Conservation (phyloP, 139 green algal genomes). For the Ulvella scutata region DNA sequence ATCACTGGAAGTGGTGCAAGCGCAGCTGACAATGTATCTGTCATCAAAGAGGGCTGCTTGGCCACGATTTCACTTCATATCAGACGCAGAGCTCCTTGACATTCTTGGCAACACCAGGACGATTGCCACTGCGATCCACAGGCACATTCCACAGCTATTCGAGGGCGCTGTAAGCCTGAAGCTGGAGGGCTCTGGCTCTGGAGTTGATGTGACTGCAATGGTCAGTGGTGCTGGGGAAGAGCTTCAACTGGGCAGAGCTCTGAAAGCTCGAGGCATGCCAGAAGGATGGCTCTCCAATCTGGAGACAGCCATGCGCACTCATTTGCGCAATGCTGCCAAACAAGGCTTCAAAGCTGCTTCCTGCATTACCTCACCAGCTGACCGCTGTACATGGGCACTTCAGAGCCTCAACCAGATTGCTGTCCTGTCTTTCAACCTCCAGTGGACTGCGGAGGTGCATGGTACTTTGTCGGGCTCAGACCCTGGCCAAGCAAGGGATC, state of each 20-base stretch:
- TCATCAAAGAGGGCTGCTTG: conserved; percentile 7
- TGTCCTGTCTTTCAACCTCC: conserved; percentile 13
- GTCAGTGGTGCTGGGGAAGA: conserved; percentile 14
- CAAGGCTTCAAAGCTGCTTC: not conserved
- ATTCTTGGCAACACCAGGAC: conserved; percentile 8
- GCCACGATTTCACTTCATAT: conserved; percentile 12
- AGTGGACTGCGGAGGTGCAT: conserved; percentile 15
- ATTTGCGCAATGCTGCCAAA: conserved; percentile 15
- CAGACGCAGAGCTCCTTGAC: conserved; percentile 10
- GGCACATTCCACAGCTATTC: conserved; percentile 10
- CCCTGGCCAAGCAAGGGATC: not conserved
- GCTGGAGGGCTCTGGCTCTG: not conserved
- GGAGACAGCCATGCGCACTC: conserved; percentile 17
- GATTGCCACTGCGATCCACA: not conserved
- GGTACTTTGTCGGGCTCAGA: not conserved
- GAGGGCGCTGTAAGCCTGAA: conserved; percentile 3
- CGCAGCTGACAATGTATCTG: conserved; percentile 7
- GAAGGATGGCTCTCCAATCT: conserved; percentile 25
- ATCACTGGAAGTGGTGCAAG: conserved; percentile 6
- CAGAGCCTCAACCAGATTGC: conserved; percentile 22
- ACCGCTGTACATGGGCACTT: conserved; percentile 12
- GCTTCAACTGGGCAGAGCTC: conserved; percentile 19
- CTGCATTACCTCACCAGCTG: not conserved
- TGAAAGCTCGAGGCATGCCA: conserved; percentile 19
- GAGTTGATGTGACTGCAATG: conserved; percentile 25